These are phyloP conservation scores for Leptodontidium sp. DNA, from an alignment of 2,329 filamentous ascomycete species.

Conservation along the genomic window DNA sequence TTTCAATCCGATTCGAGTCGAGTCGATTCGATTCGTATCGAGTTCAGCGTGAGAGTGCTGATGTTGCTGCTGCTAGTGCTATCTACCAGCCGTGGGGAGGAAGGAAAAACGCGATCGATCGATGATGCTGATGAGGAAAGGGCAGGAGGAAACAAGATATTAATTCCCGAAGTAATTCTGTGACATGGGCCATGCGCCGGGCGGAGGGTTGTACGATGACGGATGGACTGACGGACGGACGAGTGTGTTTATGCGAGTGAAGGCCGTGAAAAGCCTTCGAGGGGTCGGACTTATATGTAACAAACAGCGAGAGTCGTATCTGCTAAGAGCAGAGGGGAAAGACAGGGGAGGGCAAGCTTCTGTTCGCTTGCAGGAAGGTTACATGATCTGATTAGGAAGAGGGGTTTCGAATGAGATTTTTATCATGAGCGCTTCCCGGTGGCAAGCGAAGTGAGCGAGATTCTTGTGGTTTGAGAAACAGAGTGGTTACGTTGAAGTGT, in stretches of 20 bases:
- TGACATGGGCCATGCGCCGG: slow-evolving; percentile 40
- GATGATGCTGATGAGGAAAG: slow-evolving; percentile 32
- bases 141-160: slow-evolving; percentile 40
- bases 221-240: slow-evolving; percentile 16
- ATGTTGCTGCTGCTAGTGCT: slow-evolving; percentile 30
- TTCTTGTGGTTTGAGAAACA: slow-evolving; percentile 17
- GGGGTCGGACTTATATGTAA: slow-evolving; percentile 38
- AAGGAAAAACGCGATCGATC: slow-evolving; percentile 21
- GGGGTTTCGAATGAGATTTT: slow-evolving; percentile 35
- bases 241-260: slow-evolving; percentile 27
- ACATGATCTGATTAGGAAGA: slow-evolving; percentile 42
- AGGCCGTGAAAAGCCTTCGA: slow-evolving; percentile 25
- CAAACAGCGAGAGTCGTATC: slow-evolving; percentile 43
- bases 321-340: slow-evolving; percentile 40
- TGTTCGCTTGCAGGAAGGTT: slow-evolving; percentile 34
- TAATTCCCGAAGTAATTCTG: slow-evolving; percentile 43
- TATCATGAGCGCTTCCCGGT: slow-evolving; percentile 40
- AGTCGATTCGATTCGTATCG: background rate
- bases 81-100: slow-evolving; percentile 22
- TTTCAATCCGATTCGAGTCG: slow-evolving; percentile 20
- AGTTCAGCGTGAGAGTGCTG: slow-evolving; percentile 27
- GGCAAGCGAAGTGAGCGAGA: slow-evolving; percentile 24
- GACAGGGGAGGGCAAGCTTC: slow-evolving; percentile 33
- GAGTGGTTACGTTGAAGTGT: slow-evolving; percentile 32
- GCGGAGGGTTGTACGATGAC: slow-evolving; percentile 28